Conservation (phyloP, 352 stramenopile species). For the Globisporangium mamillatum region DNA sequence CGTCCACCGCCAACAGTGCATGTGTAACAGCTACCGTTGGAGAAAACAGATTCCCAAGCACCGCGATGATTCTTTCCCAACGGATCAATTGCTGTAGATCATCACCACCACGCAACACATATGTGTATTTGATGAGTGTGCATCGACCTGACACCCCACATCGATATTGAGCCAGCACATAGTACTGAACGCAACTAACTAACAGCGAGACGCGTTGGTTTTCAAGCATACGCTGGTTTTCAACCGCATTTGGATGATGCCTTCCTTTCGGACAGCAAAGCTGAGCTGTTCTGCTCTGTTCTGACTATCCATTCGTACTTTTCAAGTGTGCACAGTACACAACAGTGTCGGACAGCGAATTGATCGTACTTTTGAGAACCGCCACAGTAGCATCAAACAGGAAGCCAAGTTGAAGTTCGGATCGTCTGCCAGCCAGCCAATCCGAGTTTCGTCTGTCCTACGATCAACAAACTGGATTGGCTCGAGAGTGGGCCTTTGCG, state of each 20-base stretch:
- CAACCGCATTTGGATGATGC: neutral
- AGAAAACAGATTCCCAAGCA: neutral
- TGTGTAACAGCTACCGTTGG: neutral
- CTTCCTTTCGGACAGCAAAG: neutral
- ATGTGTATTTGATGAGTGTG: no score
- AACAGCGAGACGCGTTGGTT: no score
- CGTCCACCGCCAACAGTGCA: neutral
- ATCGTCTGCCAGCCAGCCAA: neutral
- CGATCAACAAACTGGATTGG: neutral
- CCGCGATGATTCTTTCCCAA: neutral
- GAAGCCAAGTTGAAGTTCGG: slow-evolving; percentile 4
- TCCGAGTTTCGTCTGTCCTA: neutral
- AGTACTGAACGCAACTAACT: neutral
- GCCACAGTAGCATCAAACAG: neutral
- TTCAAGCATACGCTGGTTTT: neutral
- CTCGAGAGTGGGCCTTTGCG: neutral
- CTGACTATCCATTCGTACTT: neutral
- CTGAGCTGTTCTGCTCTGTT: neutral
- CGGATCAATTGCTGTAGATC: neutral
- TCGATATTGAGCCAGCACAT: neutral
- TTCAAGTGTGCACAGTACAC: neutral
- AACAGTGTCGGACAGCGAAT: neutral
- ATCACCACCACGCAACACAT: neutral
- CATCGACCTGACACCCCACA: neutral
- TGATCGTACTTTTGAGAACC: neutral